A percentile compares a stretch with the other conserved stretches of the same genome.
Evolutionary conservation across 1,139 yeast genomes (phyloP).

Genomic region (Sugiyamaella grinbergsii): DNA sequence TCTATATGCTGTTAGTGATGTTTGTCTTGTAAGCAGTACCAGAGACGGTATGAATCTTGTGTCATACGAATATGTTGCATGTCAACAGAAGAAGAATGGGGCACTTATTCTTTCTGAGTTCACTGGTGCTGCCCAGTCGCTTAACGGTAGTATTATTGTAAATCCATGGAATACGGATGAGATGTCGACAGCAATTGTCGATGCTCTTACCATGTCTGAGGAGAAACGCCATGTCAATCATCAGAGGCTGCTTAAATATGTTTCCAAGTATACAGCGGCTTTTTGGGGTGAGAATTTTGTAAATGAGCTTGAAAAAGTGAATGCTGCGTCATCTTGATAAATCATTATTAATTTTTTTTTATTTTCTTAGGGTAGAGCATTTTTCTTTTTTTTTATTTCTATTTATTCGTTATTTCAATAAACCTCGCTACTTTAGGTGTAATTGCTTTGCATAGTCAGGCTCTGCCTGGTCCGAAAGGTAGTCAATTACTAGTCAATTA

Average conservation of each 20-base stretch:
- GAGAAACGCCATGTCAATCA: constrained; percentile 80
- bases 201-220: constrained; percentile 79
- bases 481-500: too few relatives aligned
- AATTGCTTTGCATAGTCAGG: background rate
- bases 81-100: constrained; percentile 87
- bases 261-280: constrained; percentile 88
- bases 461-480: constrained; percentile 14
- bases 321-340: background rate
- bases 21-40: constrained; percentile 89
- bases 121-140: constrained; percentile 98
- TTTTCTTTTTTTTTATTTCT: background rate
- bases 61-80: constrained; percentile 93
- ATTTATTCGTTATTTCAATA: constrained; percentile 7
- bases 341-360: too few relatives aligned
- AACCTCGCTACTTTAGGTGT: background rate
- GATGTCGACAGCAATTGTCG: constrained; percentile 79
- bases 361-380: too few relatives aligned
- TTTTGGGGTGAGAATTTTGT: constrained; percentile 98
- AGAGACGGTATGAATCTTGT: constrained; percentile 99
- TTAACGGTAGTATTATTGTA: constrained; percentile 89
- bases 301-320: constrained; percentile 57
- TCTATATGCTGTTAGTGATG: constrained; percentile 81
- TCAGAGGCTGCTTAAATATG: constrained; percentile 78
- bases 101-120: constrained; percentile 86
- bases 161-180: constrained; percentile 99